These are phyloP conservation scores for Malus hybrid DNA, from an alignment of 331 rosid genomes.

Conservation along the genomic window DNA sequence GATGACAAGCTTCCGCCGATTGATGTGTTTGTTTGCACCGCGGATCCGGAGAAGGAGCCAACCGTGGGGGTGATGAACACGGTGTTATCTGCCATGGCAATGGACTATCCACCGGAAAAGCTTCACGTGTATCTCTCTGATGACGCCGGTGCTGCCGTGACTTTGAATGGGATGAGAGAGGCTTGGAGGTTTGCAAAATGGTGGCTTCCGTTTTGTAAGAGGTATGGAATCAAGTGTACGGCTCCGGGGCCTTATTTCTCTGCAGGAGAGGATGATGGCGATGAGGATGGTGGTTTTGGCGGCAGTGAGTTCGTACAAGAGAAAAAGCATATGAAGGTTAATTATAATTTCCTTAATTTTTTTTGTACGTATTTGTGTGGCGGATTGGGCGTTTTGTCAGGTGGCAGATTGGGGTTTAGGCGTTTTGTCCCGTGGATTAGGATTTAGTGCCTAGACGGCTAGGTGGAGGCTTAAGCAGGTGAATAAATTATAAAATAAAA, in stretches of 20 bases:
- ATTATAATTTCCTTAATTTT: too few species aligned
- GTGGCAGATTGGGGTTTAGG: too few species aligned
- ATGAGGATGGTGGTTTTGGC: conserved; percentile 2
- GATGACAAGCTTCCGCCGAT: conserved; percentile 47
- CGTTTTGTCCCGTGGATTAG: too few species aligned
- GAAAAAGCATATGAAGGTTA: conserved; percentile 30
- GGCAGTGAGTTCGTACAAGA: conserved; percentile 25
- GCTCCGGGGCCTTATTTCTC: conserved; percentile 58
- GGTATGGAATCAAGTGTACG: conserved; percentile 27
- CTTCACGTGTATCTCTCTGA: conserved; percentile 64
- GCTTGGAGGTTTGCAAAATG: conserved; percentile 43
- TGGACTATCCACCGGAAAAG: conserved; percentile 60
- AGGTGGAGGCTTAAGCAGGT: too few species aligned
- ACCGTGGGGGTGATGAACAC: conserved; percentile 58
- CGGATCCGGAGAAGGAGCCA: conserved; percentile 58
- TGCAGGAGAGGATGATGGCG: conserved; percentile 12
- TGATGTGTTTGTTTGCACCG: conserved; percentile 60
- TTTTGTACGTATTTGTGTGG: too few species aligned
- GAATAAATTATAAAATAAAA: too few species aligned
- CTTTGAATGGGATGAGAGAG: conserved; percentile 41
- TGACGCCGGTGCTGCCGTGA: conserved; percentile 47
- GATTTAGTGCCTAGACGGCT: too few species aligned
- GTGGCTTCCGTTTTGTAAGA: conserved; percentile 62
- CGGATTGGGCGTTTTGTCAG: too few species aligned
- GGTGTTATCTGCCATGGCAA: conserved; percentile 64